phyloP scores from a whole-genome alignment of 805 yeast species.

The Yarrowia sp. region DNA sequence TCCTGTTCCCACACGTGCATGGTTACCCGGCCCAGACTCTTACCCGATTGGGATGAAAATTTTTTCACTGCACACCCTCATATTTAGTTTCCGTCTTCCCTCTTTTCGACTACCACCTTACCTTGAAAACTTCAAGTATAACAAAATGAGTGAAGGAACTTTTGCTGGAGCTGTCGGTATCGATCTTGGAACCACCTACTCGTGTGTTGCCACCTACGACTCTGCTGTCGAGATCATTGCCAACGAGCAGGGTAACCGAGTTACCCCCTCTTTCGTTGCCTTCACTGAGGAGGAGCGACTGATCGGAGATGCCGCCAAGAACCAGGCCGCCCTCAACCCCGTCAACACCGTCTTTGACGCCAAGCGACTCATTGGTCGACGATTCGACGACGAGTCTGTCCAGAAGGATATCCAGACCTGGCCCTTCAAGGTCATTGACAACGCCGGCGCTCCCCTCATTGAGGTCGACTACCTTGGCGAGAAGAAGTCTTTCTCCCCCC shows the following conservation, averaged over 20 bases:
- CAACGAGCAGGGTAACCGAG: slow-evolving; percentile 98
- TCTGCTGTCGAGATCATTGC: slow-evolving; percentile 95
- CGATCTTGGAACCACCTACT: slow-evolving; percentile 95
- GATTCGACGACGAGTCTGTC: slow-evolving; percentile 76
- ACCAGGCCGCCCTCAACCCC: slow-evolving; percentile 95
- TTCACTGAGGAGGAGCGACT: slow-evolving; percentile 90
- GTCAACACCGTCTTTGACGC: slow-evolving; percentile 82
- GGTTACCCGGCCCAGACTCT: slow-evolving; percentile 13
- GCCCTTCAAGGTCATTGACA: slow-evolving; percentile 81
- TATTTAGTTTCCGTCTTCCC: slow-evolving; percentile 19
- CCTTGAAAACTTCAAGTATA: slow-evolving; percentile 14
- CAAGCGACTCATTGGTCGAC: slow-evolving; percentile 92
- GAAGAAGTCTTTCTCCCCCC: slow-evolving; percentile 84
- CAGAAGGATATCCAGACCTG: slow-evolving; percentile 90
- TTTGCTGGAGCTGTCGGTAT: slow-evolving; percentile 99
- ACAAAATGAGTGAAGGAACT: slow-evolving; percentile 68
- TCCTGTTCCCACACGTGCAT: background rate
- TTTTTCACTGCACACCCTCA: slow-evolving; percentile 16
- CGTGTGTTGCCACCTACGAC: slow-evolving; percentile 93
- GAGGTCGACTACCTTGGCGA: slow-evolving; percentile 82
- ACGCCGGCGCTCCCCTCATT: slow-evolving; percentile 74
- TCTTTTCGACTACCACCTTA: slow-evolving; percentile 24
- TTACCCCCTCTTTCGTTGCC: slow-evolving; percentile 94
- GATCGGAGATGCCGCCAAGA: slow-evolving; percentile 96
- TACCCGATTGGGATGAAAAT: slow-evolving; percentile 27